Percentiles rank a stretch among this genome's conserved stretches.
phyloP scores from a whole-genome alignment of 495 filamentous ascomycete genomes.

The Thermochaetoides thermophila region DNA sequence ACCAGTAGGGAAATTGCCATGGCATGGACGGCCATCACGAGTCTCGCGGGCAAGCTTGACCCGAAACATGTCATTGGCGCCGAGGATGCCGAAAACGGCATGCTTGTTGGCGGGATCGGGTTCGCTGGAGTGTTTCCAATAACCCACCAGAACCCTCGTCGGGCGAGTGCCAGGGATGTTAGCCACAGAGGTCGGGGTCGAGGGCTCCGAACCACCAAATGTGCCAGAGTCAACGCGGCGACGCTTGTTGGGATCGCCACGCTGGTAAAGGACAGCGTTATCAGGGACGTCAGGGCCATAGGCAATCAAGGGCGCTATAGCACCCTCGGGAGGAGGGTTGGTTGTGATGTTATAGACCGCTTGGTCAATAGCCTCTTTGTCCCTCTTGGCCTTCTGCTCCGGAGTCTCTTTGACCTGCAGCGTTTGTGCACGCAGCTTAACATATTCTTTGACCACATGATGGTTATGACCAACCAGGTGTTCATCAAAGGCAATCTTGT shows the following conservation, averaged over 20 bases:
- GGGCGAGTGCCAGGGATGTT: slow-evolving; percentile 23
- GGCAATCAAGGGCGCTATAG: slow-evolving; percentile 21
- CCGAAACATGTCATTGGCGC: slow-evolving; percentile 37
- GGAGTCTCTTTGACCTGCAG: slow-evolving; percentile 11
- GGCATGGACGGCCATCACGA: slow-evolving; percentile 30
- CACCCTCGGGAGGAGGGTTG: slow-evolving; percentile 23
- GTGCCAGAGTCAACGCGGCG: slow-evolving; percentile 13
- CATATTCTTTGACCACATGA: slow-evolving; percentile 38
- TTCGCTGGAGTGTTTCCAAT: slow-evolving; percentile 32
- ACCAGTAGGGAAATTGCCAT: slow-evolving; percentile 35
- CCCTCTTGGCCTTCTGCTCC: slow-evolving; percentile 14
- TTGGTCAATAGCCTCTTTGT: slow-evolving; percentile 20
- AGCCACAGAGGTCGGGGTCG: neutral
- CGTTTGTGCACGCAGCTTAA: slow-evolving; percentile 31
- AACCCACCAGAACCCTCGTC: slow-evolving; percentile 33
- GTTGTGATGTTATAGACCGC: slow-evolving; percentile 22
- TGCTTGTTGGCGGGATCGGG: slow-evolving; percentile 27
- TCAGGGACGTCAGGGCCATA: slow-evolving; percentile 30
- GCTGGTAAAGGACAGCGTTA: slow-evolving; percentile 13
- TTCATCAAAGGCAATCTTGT: slow-evolving; percentile 33
- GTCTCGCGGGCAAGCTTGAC: slow-evolving; percentile 37
- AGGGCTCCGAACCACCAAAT: neutral
- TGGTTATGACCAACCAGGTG: slow-evolving; percentile 33
- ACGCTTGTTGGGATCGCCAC: slow-evolving; percentile 25
- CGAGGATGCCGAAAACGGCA: slow-evolving; percentile 37